A percentile compares a stretch with the other conserved stretches of the same genome.
Conservation (phyloP, 2,329 filamentous ascomycete species). For the Diaporthe longicolla region DNA sequence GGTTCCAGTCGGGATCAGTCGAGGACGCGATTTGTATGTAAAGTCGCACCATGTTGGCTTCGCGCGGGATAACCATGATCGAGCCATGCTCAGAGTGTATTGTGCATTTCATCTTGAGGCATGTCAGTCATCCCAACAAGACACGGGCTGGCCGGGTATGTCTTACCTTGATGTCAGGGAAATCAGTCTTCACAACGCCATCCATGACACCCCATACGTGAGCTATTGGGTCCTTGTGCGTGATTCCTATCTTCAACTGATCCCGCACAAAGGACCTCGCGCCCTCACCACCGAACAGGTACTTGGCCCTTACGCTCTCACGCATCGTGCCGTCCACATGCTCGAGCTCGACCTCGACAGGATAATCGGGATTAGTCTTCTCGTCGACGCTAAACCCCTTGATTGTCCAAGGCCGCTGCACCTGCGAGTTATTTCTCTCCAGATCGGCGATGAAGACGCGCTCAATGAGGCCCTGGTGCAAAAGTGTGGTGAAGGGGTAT, state of each 20-base stretch:
- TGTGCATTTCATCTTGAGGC: conserved; percentile 76
- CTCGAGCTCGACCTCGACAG: conserved; percentile 83
- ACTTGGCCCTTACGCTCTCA: conserved; percentile 78
- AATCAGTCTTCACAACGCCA: conserved; percentile 79
- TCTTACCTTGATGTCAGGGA: conserved; percentile 80
- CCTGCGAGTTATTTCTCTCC: conserved; percentile 69
- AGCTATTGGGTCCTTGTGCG: conserved; percentile 77
- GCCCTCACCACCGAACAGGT: conserved; percentile 80
- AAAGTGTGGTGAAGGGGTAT: conserved; percentile 78
- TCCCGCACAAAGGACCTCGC: conserved; percentile 76
- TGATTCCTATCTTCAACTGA: conserved; percentile 78
- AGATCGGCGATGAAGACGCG: conserved; percentile 78
- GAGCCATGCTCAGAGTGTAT: conserved; percentile 82
- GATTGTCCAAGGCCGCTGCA: conserved; percentile 78
- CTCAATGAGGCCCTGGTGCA: conserved; percentile 81
- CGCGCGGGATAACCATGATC: conserved; percentile 84
- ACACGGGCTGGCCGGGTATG: background rate
- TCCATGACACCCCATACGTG: conserved; percentile 85
- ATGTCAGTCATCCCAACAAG: background rate
- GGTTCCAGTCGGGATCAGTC: conserved; percentile 72
- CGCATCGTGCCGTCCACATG: conserved; percentile 79
- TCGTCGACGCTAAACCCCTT: conserved; percentile 72
- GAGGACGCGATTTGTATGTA: conserved; percentile 78
- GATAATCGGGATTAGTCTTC: conserved; percentile 73
- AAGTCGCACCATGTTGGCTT: conserved; percentile 77